Conservation (phyloP, 2,329 filamentous ascomycete species). For the Exophiala sp. region DNA sequence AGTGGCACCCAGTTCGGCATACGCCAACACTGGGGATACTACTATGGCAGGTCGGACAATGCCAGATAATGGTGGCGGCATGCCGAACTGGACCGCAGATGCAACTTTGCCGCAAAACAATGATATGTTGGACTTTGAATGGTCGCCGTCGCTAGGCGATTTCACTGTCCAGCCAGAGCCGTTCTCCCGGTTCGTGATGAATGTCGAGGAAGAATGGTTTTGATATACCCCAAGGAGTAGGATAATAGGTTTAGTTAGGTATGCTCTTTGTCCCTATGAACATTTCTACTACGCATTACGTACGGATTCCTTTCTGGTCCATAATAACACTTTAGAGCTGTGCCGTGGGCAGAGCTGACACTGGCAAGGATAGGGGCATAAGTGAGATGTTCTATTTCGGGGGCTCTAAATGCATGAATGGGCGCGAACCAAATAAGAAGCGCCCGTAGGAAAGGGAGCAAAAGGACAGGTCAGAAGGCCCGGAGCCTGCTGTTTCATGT, state of each 20-base stretch:
- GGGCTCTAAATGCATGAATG: no score
- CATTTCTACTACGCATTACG: no score
- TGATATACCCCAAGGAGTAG: neutral
- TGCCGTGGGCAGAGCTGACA: no score
- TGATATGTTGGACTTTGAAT: conserved; percentile 18
- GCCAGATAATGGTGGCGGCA: conserved; percentile 3
- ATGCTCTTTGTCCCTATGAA: no score
- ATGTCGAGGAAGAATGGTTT: conserved; percentile 22
- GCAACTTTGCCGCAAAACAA: conserved; percentile 3
- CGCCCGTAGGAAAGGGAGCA: no score
- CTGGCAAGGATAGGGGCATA: no score
- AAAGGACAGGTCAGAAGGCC: no score
- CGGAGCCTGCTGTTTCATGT: no score
- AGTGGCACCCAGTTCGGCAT: neutral
- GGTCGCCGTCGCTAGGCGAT: conserved; percentile 19
- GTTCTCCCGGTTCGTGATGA: conserved; percentile 18
- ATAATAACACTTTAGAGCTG: no score
- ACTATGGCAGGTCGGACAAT: conserved; percentile 1
- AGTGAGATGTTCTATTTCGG: no score
- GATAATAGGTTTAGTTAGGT: neutral
- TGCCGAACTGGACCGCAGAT: conserved; percentile 9
- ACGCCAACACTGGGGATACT: neutral
- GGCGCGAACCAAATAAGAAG: no score
- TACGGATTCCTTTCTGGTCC: no score
- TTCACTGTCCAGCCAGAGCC: conserved; percentile 12